Base-by-base conservation (phyloP, 352 stramenopile species). In the Globisporangium paroecandrum region DNA sequence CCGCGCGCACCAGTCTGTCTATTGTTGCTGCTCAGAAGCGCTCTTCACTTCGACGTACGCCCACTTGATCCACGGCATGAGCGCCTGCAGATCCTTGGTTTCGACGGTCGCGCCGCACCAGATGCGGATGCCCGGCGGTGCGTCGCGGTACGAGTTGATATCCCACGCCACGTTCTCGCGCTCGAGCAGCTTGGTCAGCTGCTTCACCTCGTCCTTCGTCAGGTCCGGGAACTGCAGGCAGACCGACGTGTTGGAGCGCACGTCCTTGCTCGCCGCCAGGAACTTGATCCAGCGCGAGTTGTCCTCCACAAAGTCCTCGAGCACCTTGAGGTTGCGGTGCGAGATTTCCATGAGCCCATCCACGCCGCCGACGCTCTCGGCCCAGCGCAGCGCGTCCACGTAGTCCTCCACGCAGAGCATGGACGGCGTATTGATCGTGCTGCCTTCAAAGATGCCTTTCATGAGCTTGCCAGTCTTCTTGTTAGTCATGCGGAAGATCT, bases 391-490 rank as follows among this genome's bases (percentile, higher is more conserved):
- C 3, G 98, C 97, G 75, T 99, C 97, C 68, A 99, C 88, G 83
- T 99, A 99, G 89, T 99, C 98, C 79, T 99, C 98, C 25, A 99
- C 97, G 73, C 90, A 97, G 55, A 99, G 89, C 97, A 99, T 99
- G 24, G 96, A 99, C 36, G 98, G 98, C 62, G 98, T 99, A 85
- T 99, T 99, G 82, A 99, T 99, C 34, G 98, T 99, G 62, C 94
- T 96, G 59, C 98, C 98, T 70, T 99, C 91, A 75, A 99, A 99
- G 69, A 99, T 98, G 58, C 80, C 89, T 60, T 82, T 82, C 62
- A 95, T 78, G 24, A 99, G 69, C 71, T 97, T 95, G 76, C 98
- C 98, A 36, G 96, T 97, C 73, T 97, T 98, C 41, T 79, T 80
- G 78, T 99, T 99, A 15, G 93, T 97, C 76, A 99, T 85, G 56